Conservation (phyloP, 345 rosid species). For the rapeseed (Brassica napus) region Da-Ae NC_063436.1:7133001-7133500, state of each 20-base stretch:
- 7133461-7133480: slow-evolving; percentile 31
- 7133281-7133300: slow-evolving; percentile 3
- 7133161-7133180: background rate
- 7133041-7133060: slow-evolving; percentile 13
- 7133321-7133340: slow-evolving; percentile 8
- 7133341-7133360: slow-evolving; percentile 51
- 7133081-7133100: background rate
- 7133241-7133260: background rate
- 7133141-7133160: background rate
- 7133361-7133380: slow-evolving; percentile 41
- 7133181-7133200: background rate
- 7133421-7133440: slow-evolving; percentile 23
- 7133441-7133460: slow-evolving; percentile 42
- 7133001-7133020: too few relatives aligned
- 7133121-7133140: slow-evolving; percentile 29
- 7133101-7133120: slow-evolving; percentile 1
- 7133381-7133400: background rate
- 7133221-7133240: background rate
- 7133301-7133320: background rate
- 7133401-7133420: slow-evolving; percentile 37
- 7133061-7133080: slow-evolving; percentile 3
- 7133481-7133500: slow-evolving; percentile 18
- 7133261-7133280: background rate
- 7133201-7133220: background rate
- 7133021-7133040: too few relatives aligned